Conservation (phyloP, 179 eudicot genomes). For the Silene vulgaris region DNA sequence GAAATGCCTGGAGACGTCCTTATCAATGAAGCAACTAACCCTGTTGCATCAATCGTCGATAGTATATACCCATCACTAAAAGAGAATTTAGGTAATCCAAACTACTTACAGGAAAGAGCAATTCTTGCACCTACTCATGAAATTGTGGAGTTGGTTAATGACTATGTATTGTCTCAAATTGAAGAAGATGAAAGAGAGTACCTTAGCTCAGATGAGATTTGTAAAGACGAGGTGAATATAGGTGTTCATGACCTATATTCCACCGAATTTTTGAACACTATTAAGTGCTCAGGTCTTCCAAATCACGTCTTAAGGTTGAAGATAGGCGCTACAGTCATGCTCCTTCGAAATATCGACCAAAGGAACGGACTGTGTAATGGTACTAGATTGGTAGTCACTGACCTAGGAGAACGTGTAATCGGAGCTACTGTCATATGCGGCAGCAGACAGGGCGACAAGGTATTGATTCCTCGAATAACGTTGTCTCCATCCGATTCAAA, state of each 20-base stretch:
- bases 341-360: neutral
- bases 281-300: neutral
- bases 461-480: neutral
- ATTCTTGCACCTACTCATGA: too few relatives aligned
- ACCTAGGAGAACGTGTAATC: too few relatives aligned
- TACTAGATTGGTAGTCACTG: neutral
- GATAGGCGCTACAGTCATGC: neutral
- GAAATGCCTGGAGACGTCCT: too few relatives aligned
- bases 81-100: neutral
- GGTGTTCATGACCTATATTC: neutral
- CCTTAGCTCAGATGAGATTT: neutral
- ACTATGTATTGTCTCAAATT: neutral
- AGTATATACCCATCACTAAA: too few relatives aligned
- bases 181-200: neutral
- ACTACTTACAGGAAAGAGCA: too few relatives aligned
- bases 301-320: neutral
- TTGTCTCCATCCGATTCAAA: neutral
- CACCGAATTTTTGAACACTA: too few relatives aligned
- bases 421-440: too few relatives aligned
- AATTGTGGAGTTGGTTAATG: neutral
- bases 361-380: neutral
- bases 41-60: too few relatives aligned
- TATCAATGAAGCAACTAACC: too few relatives aligned
- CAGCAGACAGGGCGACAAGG: too few relatives aligned
- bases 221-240: too few relatives aligned